Evolutionary conservation across 1,284 basidiomycete species (phyloP).

Genomic region (Ceraceosorus bombacis): DNA sequence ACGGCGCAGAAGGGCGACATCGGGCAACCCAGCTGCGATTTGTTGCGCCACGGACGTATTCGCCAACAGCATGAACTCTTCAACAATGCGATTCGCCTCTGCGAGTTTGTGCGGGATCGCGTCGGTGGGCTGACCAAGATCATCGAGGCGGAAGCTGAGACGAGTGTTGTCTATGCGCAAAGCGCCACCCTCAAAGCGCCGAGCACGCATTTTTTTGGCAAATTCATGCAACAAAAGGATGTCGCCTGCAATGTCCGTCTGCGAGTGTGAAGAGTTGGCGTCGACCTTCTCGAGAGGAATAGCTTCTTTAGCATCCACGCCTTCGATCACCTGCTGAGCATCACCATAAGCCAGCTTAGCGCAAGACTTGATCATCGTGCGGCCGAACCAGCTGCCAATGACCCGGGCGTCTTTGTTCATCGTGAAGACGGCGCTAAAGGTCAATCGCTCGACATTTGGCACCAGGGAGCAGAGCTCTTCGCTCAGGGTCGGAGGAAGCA

Average conservation of each 20-base stretch:
- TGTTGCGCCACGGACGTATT: slow-evolving; percentile 86
- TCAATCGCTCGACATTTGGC: slow-evolving; percentile 75
- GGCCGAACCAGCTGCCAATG: slow-evolving; percentile 81
- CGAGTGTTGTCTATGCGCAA: slow-evolving; percentile 66
- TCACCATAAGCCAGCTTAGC: slow-evolving; percentile 76
- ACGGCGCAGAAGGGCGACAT: slow-evolving; percentile 85
- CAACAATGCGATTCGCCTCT: slow-evolving; percentile 73
- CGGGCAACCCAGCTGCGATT: slow-evolving; percentile 84
- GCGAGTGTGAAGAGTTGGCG: slow-evolving; percentile 57
- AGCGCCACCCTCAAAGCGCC: slow-evolving; percentile 73
- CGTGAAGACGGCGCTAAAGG: slow-evolving; percentile 67
- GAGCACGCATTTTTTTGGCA: slow-evolving; percentile 65
- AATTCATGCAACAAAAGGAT: slow-evolving; percentile 59
- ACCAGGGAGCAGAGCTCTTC: slow-evolving; percentile 87
- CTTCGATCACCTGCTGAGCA: slow-evolving; percentile 74
- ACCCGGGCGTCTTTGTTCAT: slow-evolving; percentile 75
- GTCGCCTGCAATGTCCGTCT: slow-evolving; percentile 63
- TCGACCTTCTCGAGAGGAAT: slow-evolving; percentile 15
- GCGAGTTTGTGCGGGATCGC: slow-evolving; percentile 61
- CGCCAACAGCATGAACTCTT: slow-evolving; percentile 93
- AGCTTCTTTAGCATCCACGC: slow-evolving; percentile 55
- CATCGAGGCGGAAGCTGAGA: slow-evolving; percentile 72
- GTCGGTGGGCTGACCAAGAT: slow-evolving; percentile 72
- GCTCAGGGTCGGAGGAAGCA: slow-evolving; percentile 83
- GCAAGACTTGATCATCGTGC: slow-evolving; percentile 82